A percentile compares a stretch with the other conserved stretches of the same genome.
Evolutionary conservation across 352 stramenopile species (phyloP).

Genomic region (Phytophthora citrophthora): DNA sequence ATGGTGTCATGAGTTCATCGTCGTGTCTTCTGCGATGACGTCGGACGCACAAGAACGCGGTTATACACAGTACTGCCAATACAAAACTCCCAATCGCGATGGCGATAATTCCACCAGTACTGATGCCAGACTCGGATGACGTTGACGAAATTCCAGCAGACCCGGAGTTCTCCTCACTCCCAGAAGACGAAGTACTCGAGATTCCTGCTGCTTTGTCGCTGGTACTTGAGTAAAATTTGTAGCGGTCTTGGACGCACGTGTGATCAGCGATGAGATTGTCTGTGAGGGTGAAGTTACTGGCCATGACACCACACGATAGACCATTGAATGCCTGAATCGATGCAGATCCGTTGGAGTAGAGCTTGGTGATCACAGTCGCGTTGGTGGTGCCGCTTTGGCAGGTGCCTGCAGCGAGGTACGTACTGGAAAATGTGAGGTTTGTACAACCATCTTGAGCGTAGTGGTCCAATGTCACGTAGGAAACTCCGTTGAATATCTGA

Average conservation of each 20-base stretch:
- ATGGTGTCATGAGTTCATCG: slow-evolving; percentile 12
- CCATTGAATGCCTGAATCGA: slow-evolving; percentile 17
- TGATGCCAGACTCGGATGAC: slow-evolving; percentile 3
- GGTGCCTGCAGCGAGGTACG: slow-evolving; percentile 20
- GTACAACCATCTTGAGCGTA: slow-evolving; percentile 1
- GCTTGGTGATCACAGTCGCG: slow-evolving; percentile 24
- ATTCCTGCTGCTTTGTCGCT: slow-evolving; percentile 7
- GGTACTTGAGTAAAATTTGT: slow-evolving; percentile 18
- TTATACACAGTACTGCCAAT: slow-evolving; percentile 2
- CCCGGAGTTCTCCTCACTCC: background rate
- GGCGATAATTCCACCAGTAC: slow-evolving; percentile 7
- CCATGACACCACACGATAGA: slow-evolving; percentile 8
- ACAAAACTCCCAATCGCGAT: slow-evolving; percentile 5
- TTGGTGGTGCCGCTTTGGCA: slow-evolving; percentile 24
- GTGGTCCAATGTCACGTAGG: slow-evolving; percentile 19
- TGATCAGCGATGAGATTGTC: slow-evolving; percentile 15
- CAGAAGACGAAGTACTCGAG: background rate
- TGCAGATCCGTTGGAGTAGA: slow-evolving; percentile 23
- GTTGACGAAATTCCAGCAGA: background rate
- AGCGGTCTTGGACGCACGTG: slow-evolving; percentile 16
- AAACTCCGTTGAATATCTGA: slow-evolving; percentile 26
- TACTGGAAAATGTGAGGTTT: slow-evolving; percentile 19
- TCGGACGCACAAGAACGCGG: slow-evolving; percentile 1
- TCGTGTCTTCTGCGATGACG: background rate
- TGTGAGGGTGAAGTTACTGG: slow-evolving; percentile 5